Conservation (phyloP, 768 basidiomycete species). For the Kwoniella botswanensis region DNA sequence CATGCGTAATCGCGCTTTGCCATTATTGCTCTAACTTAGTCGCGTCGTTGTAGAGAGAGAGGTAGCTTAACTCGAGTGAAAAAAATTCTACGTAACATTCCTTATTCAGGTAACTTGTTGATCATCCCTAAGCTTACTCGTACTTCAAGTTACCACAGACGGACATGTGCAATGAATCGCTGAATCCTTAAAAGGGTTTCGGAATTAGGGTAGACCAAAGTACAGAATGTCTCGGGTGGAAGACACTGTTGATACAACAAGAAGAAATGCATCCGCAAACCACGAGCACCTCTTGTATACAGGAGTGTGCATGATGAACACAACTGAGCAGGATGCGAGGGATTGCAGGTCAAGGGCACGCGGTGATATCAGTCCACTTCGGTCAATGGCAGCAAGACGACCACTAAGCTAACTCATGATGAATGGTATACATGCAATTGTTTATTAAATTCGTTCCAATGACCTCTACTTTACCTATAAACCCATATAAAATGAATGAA, state of each 20-base stretch:
- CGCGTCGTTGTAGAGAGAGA: background rate
- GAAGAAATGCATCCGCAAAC: background rate
- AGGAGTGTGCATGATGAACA: no score
- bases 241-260: background rate
- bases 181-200: conserved; percentile 1
- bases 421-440: background rate
- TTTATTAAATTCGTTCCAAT: background rate
- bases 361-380: no score
- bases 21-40: background rate
- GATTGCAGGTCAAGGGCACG: no score
- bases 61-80: background rate
- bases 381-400: no score
- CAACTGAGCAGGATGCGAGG: no score
- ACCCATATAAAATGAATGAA: background rate
- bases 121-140: background rate
- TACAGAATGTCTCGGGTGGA: background rate
- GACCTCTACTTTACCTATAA: background rate
- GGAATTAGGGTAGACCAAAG: background rate
- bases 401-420: background rate
- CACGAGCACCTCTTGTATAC: background rate
- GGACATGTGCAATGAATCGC: background rate
- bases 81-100: background rate
- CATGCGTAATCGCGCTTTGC: background rate
- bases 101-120: conserved; percentile 7
- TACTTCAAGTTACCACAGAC: background rate